A percentile compares a stretch with the other conserved stretches of the same genome.
These are phyloP conservation scores for Cryoendolithus antarcticus DNA, from an alignment of 2,329 filamentous ascomycete genomes.

Conservation along the genomic window DNA sequence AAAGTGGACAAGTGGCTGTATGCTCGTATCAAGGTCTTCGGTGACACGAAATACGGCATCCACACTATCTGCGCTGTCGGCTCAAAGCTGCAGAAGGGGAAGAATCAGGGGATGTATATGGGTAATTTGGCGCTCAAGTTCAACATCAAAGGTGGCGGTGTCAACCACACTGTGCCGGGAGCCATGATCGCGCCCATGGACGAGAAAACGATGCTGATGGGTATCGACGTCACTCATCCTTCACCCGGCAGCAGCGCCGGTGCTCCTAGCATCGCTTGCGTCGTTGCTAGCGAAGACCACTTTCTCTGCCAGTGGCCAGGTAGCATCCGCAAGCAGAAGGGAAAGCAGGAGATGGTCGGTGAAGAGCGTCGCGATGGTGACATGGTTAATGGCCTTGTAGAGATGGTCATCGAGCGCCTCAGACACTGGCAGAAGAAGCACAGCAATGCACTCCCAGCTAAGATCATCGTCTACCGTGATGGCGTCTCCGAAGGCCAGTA, in stretches of 20 bases:
- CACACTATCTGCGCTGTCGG: slow-evolving; percentile 54
- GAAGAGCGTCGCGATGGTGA: slow-evolving; percentile 15
- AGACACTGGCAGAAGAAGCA: slow-evolving; percentile 49
- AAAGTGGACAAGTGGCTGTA: slow-evolving; percentile 44
- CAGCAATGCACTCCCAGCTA: slow-evolving; percentile 45
- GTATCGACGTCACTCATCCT: slow-evolving; percentile 82
- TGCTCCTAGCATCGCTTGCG: slow-evolving; percentile 64
- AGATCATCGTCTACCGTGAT: slow-evolving; percentile 77
- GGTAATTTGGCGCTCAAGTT: slow-evolving; percentile 47
- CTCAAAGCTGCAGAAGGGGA: slow-evolving; percentile 34
- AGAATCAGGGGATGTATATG: slow-evolving; percentile 21
- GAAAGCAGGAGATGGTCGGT: slow-evolving; percentile 59
- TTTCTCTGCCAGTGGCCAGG: slow-evolving; percentile 68
- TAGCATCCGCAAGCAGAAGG: slow-evolving; percentile 53
- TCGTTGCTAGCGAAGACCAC: slow-evolving; percentile 64
- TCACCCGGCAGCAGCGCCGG: slow-evolving; percentile 48
- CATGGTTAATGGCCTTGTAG: slow-evolving; percentile 31
- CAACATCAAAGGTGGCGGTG: slow-evolving; percentile 66
- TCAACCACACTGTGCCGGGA: slow-evolving; percentile 52
- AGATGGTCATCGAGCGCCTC: slow-evolving; percentile 54
- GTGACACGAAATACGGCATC: slow-evolving; percentile 55
- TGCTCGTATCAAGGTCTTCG: slow-evolving; percentile 53
- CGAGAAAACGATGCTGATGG: slow-evolving; percentile 71
- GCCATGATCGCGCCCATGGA: slow-evolving; percentile 49
- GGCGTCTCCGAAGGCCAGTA: slow-evolving; percentile 86